phyloP scores from a whole-genome alignment of 345 rosid genomes.

The Balakata baccata region DNA sequence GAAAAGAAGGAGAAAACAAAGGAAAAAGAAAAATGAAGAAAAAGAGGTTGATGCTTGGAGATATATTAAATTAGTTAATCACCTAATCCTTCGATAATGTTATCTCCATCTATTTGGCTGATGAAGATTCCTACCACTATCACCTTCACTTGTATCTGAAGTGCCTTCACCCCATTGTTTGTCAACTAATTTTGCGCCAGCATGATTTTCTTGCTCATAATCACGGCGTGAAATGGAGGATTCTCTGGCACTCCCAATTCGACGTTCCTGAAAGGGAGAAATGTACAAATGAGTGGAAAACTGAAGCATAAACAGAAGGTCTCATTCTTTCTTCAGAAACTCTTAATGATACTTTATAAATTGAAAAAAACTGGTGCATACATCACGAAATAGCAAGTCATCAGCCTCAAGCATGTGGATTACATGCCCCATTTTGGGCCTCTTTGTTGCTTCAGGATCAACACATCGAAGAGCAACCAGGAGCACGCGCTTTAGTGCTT shows the following conservation, averaged over 20 bases:
- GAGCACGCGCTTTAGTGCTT: slow-evolving; percentile 79
- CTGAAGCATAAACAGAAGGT: not conserved
- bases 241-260: slow-evolving; percentile 39
- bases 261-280: slow-evolving; percentile 39
- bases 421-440: slow-evolving; percentile 95
- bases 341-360: not conserved
- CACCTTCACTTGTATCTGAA: slow-evolving; percentile 47
- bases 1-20: not conserved
- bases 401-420: slow-evolving; percentile 99
- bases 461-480: slow-evolving; percentile 89
- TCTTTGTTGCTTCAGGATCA: slow-evolving; percentile 89
- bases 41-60: slow-evolving; percentile 14
- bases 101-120: slow-evolving; percentile 48
- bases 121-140: slow-evolving; percentile 36
- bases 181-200: slow-evolving; percentile 27
- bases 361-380: slow-evolving; percentile 28
- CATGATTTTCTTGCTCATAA: slow-evolving; percentile 24
- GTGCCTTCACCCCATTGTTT: slow-evolving; percentile 32
- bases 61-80: slow-evolving; percentile 30
- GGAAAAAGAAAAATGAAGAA: slow-evolving; percentile 11
- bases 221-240: slow-evolving; percentile 29
- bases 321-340: slow-evolving; percentile 3
- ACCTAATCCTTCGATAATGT: slow-evolving; percentile 34
- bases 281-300: not conserved
- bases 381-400: slow-evolving; percentile 73